Percentiles rank a stretch among this genome's conserved stretches.
Evolutionary conservation across 2,329 filamentous ascomycete species (phyloP).

Genomic region (Alternaria viburni): DNA sequence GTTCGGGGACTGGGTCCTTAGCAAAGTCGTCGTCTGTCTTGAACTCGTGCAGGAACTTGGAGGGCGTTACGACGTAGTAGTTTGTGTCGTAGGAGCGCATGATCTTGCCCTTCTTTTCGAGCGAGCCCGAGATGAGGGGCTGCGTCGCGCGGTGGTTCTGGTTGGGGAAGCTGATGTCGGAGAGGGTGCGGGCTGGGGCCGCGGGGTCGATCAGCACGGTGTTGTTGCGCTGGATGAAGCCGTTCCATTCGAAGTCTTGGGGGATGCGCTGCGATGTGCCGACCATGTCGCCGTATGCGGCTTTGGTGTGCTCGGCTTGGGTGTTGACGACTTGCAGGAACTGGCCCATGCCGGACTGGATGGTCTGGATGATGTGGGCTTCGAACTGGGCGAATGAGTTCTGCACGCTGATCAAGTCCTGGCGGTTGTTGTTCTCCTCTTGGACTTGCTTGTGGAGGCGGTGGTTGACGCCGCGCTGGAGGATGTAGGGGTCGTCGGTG

Average conservation of each 20-base stretch:
- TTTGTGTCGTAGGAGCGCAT: conserved; percentile 79
- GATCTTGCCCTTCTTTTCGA: conserved; percentile 91
- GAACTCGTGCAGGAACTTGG: conserved; percentile 93
- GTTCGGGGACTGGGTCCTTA: conserved; percentile 79
- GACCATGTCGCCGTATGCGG: conserved; percentile 84
- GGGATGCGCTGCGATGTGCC: conserved; percentile 77
- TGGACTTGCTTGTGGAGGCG: conserved; percentile 88
- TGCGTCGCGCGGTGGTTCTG: conserved; percentile 81
- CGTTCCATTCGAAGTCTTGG: conserved; percentile 88
- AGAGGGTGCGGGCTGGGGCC: conserved; percentile 73
- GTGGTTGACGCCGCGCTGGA: conserved; percentile 81
- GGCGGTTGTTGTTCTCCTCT: conserved; percentile 94
- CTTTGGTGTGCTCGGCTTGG: conserved; percentile 80
- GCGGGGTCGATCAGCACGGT: conserved; percentile 79
- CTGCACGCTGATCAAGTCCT: conserved; percentile 91
- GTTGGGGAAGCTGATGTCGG: conserved; percentile 83
- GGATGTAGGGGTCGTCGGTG: conserved; percentile 83
- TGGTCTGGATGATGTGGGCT: conserved; percentile 78
- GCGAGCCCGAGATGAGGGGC: conserved; percentile 82
- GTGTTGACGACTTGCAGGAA: conserved; percentile 82
- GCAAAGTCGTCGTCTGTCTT: conserved; percentile 82
- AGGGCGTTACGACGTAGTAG: conserved; percentile 90
- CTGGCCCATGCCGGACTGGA: conserved; percentile 82
- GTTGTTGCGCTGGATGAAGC: conserved; percentile 75
- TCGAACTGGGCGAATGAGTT: conserved; percentile 89